phyloP scores from a whole-genome alignment of 2,329 filamentous ascomycete genomes.

The Cladosporium velox region DNA sequence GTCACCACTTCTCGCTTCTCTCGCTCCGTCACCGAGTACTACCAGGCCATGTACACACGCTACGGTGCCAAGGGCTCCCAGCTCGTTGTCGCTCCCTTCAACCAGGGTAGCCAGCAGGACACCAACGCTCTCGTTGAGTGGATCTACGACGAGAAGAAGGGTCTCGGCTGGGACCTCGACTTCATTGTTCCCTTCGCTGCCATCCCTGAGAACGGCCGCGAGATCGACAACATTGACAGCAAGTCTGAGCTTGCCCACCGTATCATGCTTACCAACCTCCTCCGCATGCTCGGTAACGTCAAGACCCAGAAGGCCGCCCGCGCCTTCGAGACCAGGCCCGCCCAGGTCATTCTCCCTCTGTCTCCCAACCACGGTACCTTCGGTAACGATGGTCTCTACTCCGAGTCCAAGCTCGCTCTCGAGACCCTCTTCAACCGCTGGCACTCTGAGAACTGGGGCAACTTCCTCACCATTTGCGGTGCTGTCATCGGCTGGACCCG shows the following conservation, averaged over 20 bases:
- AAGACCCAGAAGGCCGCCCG: slow-evolving; percentile 87
- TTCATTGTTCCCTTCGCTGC: slow-evolving; percentile 95
- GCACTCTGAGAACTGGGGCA: slow-evolving; percentile 96
- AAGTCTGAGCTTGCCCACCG: slow-evolving; percentile 97
- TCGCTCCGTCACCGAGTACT: slow-evolving; percentile 96
- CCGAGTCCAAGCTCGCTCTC: slow-evolving; percentile 93
- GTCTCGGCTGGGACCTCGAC: slow-evolving; percentile 97
- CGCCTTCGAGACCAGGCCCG: slow-evolving; percentile 91
- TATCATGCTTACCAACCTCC: slow-evolving; percentile 97
- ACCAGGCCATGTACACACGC: slow-evolving; percentile 96
- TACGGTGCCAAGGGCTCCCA: slow-evolving; percentile 93
- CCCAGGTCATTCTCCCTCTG: slow-evolving; percentile 91
- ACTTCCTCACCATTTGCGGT: slow-evolving; percentile 97
- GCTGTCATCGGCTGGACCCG: slow-evolving; percentile 99
- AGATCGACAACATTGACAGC: slow-evolving; percentile 95
- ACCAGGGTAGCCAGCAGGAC: slow-evolving; percentile 97
- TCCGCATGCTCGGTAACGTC: slow-evolving; percentile 85
- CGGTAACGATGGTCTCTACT: slow-evolving; percentile 95
- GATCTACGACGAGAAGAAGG: slow-evolving; percentile 95
- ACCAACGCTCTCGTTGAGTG: slow-evolving; percentile 92
- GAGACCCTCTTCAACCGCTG: slow-evolving; percentile 98
- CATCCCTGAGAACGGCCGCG: slow-evolving; percentile 95
- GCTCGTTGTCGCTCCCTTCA: slow-evolving; percentile 97
- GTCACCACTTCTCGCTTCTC: slow-evolving; percentile 98
- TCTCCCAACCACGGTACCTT: slow-evolving; percentile 99